Conservation (phyloP, 2,329 filamentous ascomycete genomes). For the Botrytis cinerea region DNA sequence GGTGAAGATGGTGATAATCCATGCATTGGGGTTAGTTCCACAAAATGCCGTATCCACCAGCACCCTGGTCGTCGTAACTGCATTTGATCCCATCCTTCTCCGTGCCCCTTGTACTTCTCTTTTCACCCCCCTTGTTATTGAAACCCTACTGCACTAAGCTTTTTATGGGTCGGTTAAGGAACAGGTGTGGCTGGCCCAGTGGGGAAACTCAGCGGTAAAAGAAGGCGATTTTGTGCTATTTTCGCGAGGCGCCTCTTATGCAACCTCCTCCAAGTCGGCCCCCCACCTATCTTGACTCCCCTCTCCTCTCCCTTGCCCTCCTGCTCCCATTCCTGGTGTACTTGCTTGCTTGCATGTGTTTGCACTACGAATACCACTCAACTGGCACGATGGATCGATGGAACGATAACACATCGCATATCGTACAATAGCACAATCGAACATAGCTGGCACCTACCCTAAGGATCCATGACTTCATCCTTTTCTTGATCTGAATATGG, state of each 20-base stretch:
- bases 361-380: slow-evolving; percentile 16
- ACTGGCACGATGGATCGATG: slow-evolving; percentile 17
- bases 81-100: slow-evolving; percentile 18
- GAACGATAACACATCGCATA: slow-evolving; percentile 14
- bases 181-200: slow-evolving; percentile 33
- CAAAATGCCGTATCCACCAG: not conserved
- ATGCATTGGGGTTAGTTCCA: slow-evolving; percentile 13
- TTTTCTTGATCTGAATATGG: not conserved
- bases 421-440: slow-evolving; percentile 19
- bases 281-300: slow-evolving; percentile 29
- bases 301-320: not conserved
- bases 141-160: not conserved
- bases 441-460: slow-evolving; percentile 10
- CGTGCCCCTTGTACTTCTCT: slow-evolving; percentile 9
- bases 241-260: slow-evolving; percentile 41
- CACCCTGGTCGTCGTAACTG: not conserved
- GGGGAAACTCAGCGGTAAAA: slow-evolving; percentile 25
- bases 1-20: not conserved
- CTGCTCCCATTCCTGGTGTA: slow-evolving; percentile 27
- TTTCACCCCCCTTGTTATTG: slow-evolving; percentile 9
- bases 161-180: slow-evolving; percentile 26
- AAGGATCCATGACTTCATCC: slow-evolving; percentile 14
- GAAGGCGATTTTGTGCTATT: slow-evolving; percentile 35
- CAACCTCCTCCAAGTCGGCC: slow-evolving; percentile 37
- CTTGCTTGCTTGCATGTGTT: slow-evolving; percentile 7